A percentile compares a stretch with the other conserved stretches of the same genome.
phyloP scores from a whole-genome alignment of 345 rosid species.

The Salix brachista region DNA sequence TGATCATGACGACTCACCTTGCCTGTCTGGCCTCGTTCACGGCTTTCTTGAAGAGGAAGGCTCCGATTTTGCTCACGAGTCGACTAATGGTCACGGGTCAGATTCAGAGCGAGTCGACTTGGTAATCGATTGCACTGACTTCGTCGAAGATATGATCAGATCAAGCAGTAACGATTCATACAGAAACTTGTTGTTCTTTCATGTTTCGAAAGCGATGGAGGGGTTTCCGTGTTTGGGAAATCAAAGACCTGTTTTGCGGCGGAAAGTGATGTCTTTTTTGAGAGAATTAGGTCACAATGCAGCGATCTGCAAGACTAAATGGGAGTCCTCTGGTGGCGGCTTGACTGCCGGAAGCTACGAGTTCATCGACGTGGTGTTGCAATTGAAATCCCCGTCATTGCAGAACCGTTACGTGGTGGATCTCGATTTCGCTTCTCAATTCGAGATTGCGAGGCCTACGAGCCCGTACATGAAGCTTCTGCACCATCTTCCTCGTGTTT shows the following conservation, averaged over 20 bases:
- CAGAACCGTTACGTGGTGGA: slow-evolving; percentile 61
- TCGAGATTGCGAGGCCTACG: slow-evolving; percentile 88
- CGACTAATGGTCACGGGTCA: slow-evolving; percentile 26
- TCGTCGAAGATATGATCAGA: slow-evolving; percentile 26
- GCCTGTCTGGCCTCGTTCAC: slow-evolving; percentile 75
- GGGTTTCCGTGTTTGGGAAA: slow-evolving; percentile 30
- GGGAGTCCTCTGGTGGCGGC: slow-evolving; percentile 61
- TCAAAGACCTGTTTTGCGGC: slow-evolving; percentile 37
- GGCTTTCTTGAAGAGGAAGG: slow-evolving; percentile 58
- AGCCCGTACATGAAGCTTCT: slow-evolving; percentile 41
- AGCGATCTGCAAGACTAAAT: slow-evolving; percentile 78
- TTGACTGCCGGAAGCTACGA: slow-evolving; percentile 67
- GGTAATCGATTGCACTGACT: slow-evolving; percentile 27
- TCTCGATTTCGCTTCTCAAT: slow-evolving; percentile 65
- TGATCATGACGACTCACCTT: slow-evolving; percentile 52
- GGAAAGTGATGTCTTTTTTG: slow-evolving; percentile 55
- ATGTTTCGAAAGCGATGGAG: slow-evolving; percentile 49
- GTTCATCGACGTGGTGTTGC: slow-evolving; percentile 72
- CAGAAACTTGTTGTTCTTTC: slow-evolving; percentile 35
- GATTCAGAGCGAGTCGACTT: slow-evolving; percentile 43
- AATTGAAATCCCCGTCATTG: slow-evolving; percentile 5
- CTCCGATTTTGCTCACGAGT: background rate
- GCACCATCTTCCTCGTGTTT: slow-evolving; percentile 51
- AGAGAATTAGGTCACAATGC: slow-evolving; percentile 78
- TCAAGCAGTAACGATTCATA: slow-evolving; percentile 35